Percentiles rank a stretch among this genome's conserved stretches.
Evolutionary conservation across 2,329 filamentous ascomycete genomes (phyloP).

Genomic region (Pseudogymnoascus sp.): DNA sequence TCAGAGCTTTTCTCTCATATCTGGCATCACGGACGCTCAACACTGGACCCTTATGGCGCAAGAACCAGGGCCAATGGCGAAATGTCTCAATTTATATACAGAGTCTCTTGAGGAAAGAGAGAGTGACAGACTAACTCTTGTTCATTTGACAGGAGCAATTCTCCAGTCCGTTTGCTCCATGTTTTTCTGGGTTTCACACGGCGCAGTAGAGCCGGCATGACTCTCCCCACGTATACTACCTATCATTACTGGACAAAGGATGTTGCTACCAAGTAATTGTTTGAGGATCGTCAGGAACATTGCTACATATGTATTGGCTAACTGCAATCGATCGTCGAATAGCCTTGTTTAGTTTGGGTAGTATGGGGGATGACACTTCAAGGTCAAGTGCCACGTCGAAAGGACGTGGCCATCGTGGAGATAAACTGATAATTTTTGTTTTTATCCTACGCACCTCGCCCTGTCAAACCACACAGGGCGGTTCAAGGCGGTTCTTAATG

Average conservation of each 20-base stretch:
- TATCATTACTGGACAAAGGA: not conserved
- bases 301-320: not conserved
- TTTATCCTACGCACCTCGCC: not conserved
- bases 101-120: not conserved
- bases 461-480: not conserved
- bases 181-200: not conserved
- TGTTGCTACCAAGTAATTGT: not conserved
- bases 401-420: not conserved
- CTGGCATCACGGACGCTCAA: not conserved
- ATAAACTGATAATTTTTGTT: not conserved
- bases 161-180: not conserved
- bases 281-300: constrained; percentile 2
- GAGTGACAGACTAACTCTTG: not conserved
- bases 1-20: not conserved
- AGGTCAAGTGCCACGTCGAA: constrained; percentile 4
- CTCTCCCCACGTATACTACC: not conserved
- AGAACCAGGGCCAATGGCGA: constrained; percentile 5
- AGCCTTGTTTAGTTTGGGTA: not conserved
- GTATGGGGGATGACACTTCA: not conserved
- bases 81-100: constrained; percentile 8
- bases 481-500: not conserved
- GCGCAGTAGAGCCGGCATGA: not conserved
- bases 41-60: constrained; percentile 3
- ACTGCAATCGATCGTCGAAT: not conserved
- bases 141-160: not conserved